These are phyloP conservation scores for Filobasidium wieringae DNA, from an alignment of 768 basidiomycete genomes.

Conservation along the genomic window DNA sequence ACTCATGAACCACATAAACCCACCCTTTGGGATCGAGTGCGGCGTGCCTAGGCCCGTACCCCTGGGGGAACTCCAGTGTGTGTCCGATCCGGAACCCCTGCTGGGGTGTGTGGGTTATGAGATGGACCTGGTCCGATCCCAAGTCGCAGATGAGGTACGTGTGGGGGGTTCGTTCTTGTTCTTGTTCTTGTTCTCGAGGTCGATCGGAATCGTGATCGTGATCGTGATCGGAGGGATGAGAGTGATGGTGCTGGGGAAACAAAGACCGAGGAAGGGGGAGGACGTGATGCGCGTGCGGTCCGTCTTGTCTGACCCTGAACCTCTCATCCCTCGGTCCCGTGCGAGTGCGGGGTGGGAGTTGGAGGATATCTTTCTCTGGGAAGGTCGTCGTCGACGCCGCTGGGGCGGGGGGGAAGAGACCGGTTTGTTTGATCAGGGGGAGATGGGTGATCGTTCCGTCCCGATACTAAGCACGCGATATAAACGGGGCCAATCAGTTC, in stretches of 20 bases:
- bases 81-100: background rate
- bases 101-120: background rate
- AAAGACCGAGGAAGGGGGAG: background rate
- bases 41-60: slow-evolving; percentile 2
- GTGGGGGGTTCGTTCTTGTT: background rate
- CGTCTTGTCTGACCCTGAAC: background rate
- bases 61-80: background rate
- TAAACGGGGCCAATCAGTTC: background rate
- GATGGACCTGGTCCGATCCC: slow-evolving; percentile 1
- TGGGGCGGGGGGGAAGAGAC: background rate
- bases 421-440: background rate
- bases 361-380: background rate
- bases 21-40: background rate
- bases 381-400: too few species aligned
- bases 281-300: slow-evolving; percentile 2
- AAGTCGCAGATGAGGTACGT: slow-evolving; percentile 3
- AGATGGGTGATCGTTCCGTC: background rate
- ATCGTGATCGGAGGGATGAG: too few species aligned
- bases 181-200: too few species aligned
- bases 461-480: background rate
- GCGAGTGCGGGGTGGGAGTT: background rate
- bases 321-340: background rate
- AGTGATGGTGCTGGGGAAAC: too few species aligned
- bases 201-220: too few species aligned
- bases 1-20: slow-evolving; percentile 4